Percentiles rank a stretch among this genome's conserved stretches.
Evolutionary conservation across 2,329 filamentous ascomycete species (phyloP).

Genomic region (Chrysoporthe austroafricana): DNA sequence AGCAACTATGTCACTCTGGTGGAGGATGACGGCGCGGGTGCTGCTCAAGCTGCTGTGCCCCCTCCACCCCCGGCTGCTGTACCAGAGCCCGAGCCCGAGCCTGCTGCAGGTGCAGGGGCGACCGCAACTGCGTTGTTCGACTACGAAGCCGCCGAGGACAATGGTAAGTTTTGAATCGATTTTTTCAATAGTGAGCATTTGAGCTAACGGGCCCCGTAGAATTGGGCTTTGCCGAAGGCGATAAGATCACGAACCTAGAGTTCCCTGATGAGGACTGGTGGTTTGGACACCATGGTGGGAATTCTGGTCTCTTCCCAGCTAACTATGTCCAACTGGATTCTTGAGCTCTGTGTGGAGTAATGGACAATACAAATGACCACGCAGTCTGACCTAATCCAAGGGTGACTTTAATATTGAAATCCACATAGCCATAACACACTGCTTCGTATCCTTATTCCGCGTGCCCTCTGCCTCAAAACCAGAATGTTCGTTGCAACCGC

Average conservation of each 20-base stretch:
- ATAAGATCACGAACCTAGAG: conserved; percentile 80
- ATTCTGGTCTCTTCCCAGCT: conserved; percentile 80
- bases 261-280: conserved; percentile 99
- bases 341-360: conserved; percentile 18
- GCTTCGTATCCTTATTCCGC: not conserved
- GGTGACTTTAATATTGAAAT: conserved; percentile 1
- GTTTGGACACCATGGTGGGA: conserved; percentile 83
- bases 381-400: conserved; percentile 7
- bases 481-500: too few species aligned
- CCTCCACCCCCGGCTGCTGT: conserved; percentile 40
- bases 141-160: conserved; percentile 96
- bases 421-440: not conserved
- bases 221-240: conserved; percentile 85
- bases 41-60: conserved; percentile 35
- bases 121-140: conserved; percentile 90
- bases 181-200: not conserved
- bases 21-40: conserved; percentile 58
- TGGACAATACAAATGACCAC: not conserved
- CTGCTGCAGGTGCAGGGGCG: conserved; percentile 50
- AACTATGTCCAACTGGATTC: conserved; percentile 67
- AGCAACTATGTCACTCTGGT: conserved; percentile 95
- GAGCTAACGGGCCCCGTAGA: conserved; percentile 51
- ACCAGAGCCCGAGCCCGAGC: conserved; percentile 44
- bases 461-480: not conserved
- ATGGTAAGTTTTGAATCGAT: conserved; percentile 55